A percentile compares a stretch with the other conserved stretches of the same genome.
Evolutionary conservation across 371 early-diverging fungal species (phyloP).

Genomic region (Lichtheimia hyalospora): DNA sequence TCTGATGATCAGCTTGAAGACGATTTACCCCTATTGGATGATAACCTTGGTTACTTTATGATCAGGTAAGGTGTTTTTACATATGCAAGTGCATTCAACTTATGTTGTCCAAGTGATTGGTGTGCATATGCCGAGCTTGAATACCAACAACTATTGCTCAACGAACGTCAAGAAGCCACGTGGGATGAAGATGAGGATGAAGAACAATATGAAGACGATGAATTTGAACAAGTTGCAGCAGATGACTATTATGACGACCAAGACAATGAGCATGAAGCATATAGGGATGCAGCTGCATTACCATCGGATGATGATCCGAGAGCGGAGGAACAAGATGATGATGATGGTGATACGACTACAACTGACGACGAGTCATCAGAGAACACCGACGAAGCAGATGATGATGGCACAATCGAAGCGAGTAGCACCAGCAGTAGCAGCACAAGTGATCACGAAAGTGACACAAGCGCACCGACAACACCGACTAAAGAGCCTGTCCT

Average conservation of each 20-base stretch:
- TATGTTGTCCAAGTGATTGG: slow-evolving; percentile 23
- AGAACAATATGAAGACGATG: slow-evolving; percentile 18
- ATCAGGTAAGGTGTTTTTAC: slow-evolving; percentile 1
- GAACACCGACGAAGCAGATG: slow-evolving; percentile 1
- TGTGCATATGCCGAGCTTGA: slow-evolving; percentile 40
- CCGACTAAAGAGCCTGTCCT: slow-evolving; percentile 16
- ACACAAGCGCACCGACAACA: slow-evolving; percentile 17
- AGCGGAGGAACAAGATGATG: background rate
- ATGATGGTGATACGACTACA: slow-evolving; percentile 1
- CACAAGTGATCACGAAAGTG: slow-evolving; percentile 19
- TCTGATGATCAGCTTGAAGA: background rate
- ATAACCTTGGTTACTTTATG: slow-evolving; percentile 19
- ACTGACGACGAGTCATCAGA: background rate
- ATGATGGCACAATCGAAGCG: slow-evolving; percentile 4
- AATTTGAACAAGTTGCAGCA: slow-evolving; percentile 10
- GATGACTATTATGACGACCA: background rate
- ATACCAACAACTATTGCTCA: slow-evolving; percentile 29
- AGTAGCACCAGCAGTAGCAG: background rate
- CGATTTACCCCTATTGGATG: slow-evolving; percentile 9
- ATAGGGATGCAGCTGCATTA: background rate
- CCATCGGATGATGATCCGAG: slow-evolving; percentile 1
- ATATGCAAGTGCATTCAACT: too few species aligned
- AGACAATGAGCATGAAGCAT: too few species aligned
- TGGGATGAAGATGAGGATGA: slow-evolving; percentile 25
- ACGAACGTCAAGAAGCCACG: slow-evolving; percentile 21